Percentiles rank a stretch among this genome's conserved stretches.
phyloP scores from a whole-genome alignment of 805 yeast species.

The Candida sithepensis region DNA sequence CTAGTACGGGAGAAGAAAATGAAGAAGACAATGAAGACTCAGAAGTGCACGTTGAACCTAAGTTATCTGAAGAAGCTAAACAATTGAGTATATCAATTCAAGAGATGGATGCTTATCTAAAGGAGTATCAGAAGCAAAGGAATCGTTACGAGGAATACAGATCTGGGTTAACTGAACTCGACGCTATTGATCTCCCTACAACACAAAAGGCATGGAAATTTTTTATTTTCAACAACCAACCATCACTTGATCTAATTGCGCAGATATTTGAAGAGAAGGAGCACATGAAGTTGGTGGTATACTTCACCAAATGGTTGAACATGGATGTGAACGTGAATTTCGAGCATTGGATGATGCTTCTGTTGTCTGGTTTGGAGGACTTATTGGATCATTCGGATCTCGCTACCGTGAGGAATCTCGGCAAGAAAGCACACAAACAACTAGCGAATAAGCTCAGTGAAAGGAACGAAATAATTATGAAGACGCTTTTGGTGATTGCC shows the following conservation, averaged over 20 bases:
- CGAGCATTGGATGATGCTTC: conserved; percentile 38
- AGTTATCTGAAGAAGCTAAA: conserved; percentile 1
- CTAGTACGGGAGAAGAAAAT: neutral
- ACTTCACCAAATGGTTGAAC: conserved; percentile 40
- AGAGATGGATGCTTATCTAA: conserved; percentile 3
- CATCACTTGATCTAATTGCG: conserved; percentile 29
- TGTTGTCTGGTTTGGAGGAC: conserved; percentile 37
- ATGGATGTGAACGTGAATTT: conserved; percentile 27
- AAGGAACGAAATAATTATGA: conserved; percentile 14
- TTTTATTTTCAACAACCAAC: conserved; percentile 33
- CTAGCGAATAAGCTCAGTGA: conserved; percentile 15
- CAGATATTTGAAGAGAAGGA: conserved; percentile 34
- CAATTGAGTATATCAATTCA: conserved; percentile 3
- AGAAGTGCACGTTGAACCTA: conserved; percentile 1
- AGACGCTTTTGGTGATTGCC: conserved; percentile 17
- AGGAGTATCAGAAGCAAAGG: conserved; percentile 14
- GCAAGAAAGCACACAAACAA: conserved; percentile 33
- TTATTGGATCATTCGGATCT: conserved; percentile 35
- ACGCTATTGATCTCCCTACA: conserved; percentile 33
- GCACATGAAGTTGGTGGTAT: conserved; percentile 36
- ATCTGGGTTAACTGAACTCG: conserved; percentile 19
- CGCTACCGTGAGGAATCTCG: conserved; percentile 39
- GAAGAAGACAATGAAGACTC: conserved; percentile 5
- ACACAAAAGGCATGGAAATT: conserved; percentile 41
- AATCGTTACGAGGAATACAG: conserved; percentile 18